A percentile compares a stretch with the other conserved stretches of the same genome.
Evolutionary conservation across 2,329 filamentous ascomycete genomes (phyloP).

Genomic region (Rhinocladiella similis): DNA sequence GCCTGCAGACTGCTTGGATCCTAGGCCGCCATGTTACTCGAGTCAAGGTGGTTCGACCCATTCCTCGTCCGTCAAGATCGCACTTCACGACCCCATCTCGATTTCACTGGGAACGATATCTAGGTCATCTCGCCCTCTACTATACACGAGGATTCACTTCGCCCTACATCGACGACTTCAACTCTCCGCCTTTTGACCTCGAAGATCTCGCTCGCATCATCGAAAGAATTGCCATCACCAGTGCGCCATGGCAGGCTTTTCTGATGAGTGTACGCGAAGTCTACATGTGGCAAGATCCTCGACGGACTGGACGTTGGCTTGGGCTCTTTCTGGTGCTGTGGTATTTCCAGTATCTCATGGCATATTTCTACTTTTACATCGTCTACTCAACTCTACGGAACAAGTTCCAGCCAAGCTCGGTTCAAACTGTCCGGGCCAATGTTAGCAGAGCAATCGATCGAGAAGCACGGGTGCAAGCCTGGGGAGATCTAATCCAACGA

Average conservation of each 20-base stretch:
- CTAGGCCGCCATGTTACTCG: conserved; percentile 39
- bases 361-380: conserved; percentile 38
- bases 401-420: conserved; percentile 31
- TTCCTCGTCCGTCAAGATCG: conserved; percentile 30
- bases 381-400: conserved; percentile 37
- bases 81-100: conserved; percentile 25
- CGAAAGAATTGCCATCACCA: conserved; percentile 42
- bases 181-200: conserved; percentile 37
- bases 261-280: conserved; percentile 37
- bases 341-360: conserved; percentile 39
- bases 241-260: conserved; percentile 42
- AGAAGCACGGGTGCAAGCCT: conserved; percentile 33
- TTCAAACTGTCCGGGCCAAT: conserved; percentile 37
- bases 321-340: conserved; percentile 37
- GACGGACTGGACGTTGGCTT: conserved; percentile 38
- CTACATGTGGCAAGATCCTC: conserved; percentile 42
- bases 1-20: conserved; percentile 40
- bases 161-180: conserved; percentile 38
- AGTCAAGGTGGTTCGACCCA: conserved; percentile 38
- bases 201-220: conserved; percentile 37
- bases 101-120: conserved; percentile 36
- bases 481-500: conserved; percentile 39
- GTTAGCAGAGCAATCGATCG: conserved; percentile 35
- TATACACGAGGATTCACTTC: conserved; percentile 36
- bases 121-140: conserved; percentile 38